Conservation (phyloP, 129 eudicot species). For the Artemisia tridentata region DNA sequence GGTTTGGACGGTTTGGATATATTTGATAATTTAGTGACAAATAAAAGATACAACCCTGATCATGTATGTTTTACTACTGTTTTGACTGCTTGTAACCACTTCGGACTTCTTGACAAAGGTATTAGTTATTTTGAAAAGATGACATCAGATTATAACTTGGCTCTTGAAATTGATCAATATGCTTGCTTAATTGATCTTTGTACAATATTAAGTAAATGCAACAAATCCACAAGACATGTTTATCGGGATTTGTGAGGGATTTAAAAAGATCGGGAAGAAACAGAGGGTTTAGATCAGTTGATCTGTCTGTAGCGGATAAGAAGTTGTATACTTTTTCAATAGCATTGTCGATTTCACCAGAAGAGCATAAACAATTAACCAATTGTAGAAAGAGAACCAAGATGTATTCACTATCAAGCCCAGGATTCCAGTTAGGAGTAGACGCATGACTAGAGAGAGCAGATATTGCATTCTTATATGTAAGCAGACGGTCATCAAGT, state of each 20-base stretch:
- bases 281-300: slow-evolving; percentile 23
- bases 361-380: slow-evolving; percentile 55
- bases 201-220: slow-evolving; percentile 53
- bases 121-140: slow-evolving; percentile 37
- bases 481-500: slow-evolving; percentile 51
- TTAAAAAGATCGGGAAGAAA: slow-evolving; percentile 40
- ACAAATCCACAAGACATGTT: slow-evolving; percentile 59
- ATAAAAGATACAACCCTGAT: slow-evolving; percentile 34
- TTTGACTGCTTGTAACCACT: slow-evolving; percentile 46
- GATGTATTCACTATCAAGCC: slow-evolving; percentile 48
- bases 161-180: slow-evolving; percentile 41
- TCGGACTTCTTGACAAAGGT: slow-evolving; percentile 44
- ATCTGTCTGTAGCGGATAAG: slow-evolving; percentile 30
- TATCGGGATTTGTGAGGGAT: slow-evolving; percentile 42
- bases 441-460: slow-evolving; percentile 47
- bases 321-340: slow-evolving; percentile 43
- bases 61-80: slow-evolving; percentile 50
- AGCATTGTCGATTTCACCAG: slow-evolving; percentile 49
- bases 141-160: slow-evolving; percentile 36
- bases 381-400: slow-evolving; percentile 69
- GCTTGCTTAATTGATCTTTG: slow-evolving; percentile 54
- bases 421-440: slow-evolving; percentile 27
- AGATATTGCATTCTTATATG: slow-evolving; percentile 47
- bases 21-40: slow-evolving; percentile 30
- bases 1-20: slow-evolving; percentile 39